Evolutionary conservation across 2,329 filamentous ascomycete genomes (phyloP).

Genomic region (Aureobasidium zeae): DNA sequence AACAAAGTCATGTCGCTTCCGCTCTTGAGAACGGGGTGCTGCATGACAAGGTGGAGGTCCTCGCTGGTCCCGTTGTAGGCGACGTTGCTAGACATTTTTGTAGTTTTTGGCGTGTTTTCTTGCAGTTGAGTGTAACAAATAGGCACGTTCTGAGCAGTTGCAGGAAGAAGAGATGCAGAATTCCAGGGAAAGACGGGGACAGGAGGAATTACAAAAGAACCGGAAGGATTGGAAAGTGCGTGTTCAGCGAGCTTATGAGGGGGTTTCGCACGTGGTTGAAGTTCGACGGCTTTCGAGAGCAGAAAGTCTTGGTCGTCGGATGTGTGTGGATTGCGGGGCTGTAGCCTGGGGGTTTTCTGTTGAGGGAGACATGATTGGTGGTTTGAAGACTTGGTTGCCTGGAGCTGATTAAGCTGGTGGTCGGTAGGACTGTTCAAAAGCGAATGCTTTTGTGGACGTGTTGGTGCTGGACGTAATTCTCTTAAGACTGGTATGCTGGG

Average conservation of each 20-base stretch:
- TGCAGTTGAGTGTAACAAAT: too few species aligned
- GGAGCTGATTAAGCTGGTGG: slow-evolving; percentile 36
- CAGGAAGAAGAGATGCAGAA: neutral
- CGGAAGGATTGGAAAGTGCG: neutral
- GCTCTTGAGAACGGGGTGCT: slow-evolving; percentile 23
- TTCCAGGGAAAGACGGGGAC: neutral
- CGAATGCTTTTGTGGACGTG: slow-evolving; percentile 24
- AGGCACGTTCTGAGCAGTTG: neutral
- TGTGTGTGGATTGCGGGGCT: slow-evolving; percentile 37
- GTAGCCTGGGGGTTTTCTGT: slow-evolving; percentile 43
- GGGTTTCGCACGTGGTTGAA: slow-evolving; percentile 41
- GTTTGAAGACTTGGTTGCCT: slow-evolving; percentile 74
- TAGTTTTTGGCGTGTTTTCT: slow-evolving; percentile 1
- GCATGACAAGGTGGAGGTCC: slow-evolving; percentile 31
- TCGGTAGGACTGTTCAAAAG: slow-evolving; percentile 53
- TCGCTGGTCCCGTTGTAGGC: slow-evolving; percentile 39
- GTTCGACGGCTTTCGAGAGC: too few species aligned
- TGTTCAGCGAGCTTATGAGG: slow-evolving; percentile 21
- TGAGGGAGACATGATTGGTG: slow-evolving; percentile 68
- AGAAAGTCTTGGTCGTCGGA: slow-evolving; percentile 61
- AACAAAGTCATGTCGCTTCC: slow-evolving; percentile 21
- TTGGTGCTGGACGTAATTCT: slow-evolving; percentile 18
- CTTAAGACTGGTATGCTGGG: slow-evolving; percentile 15
- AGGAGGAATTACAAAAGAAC: neutral
- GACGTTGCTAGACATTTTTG: slow-evolving; percentile 24